Percentiles rank a stretch among this genome's conserved stretches.
phyloP scores from a whole-genome alignment of 768 basidiomycete genomes.

The Candolleomyces efflorescens region DNA sequence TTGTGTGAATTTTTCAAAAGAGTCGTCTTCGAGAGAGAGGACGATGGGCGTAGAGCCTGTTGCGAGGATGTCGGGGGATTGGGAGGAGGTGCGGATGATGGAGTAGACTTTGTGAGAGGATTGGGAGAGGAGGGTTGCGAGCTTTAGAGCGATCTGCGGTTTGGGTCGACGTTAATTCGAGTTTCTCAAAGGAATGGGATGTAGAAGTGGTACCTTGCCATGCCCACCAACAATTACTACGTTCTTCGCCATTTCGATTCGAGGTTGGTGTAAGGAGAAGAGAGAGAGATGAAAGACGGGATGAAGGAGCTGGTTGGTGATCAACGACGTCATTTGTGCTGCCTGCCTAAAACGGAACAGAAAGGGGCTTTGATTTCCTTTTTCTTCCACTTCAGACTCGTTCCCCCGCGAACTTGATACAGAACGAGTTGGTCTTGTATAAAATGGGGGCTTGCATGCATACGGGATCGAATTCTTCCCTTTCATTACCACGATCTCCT shows the following conservation, averaged over 20 bases:
- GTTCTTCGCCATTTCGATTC: neutral
- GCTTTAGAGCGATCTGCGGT: constrained; percentile 40
- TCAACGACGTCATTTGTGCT: neutral
- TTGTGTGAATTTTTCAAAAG: constrained; percentile 39
- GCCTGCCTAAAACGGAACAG: neutral
- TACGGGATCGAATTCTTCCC: too few relatives aligned
- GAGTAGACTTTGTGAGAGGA: constrained; percentile 43
- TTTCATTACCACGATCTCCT: too few relatives aligned
- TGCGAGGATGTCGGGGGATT: constrained; percentile 42
- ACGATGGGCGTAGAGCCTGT: constrained; percentile 43
- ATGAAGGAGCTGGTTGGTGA: too few relatives aligned
- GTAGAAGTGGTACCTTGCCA: neutral
- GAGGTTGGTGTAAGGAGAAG: neutral
- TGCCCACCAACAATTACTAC: constrained; percentile 2
- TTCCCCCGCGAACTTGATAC: neutral
- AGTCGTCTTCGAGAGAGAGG: constrained; percentile 52
- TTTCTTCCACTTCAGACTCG: neutral
- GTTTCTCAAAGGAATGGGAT: neutral
- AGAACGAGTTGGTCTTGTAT: too few relatives aligned
- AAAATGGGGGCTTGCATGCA: too few relatives aligned
- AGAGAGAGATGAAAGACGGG: neutral
- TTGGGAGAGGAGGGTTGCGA: constrained; percentile 45
- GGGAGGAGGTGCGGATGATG: constrained; percentile 47
- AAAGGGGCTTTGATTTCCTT: neutral
- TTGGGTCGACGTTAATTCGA: neutral